Percentiles rank a stretch among this genome's conserved stretches.
phyloP scores from a whole-genome alignment of 2,329 filamentous ascomycete genomes.

The Colletotrichum sansevieriae region DNA sequence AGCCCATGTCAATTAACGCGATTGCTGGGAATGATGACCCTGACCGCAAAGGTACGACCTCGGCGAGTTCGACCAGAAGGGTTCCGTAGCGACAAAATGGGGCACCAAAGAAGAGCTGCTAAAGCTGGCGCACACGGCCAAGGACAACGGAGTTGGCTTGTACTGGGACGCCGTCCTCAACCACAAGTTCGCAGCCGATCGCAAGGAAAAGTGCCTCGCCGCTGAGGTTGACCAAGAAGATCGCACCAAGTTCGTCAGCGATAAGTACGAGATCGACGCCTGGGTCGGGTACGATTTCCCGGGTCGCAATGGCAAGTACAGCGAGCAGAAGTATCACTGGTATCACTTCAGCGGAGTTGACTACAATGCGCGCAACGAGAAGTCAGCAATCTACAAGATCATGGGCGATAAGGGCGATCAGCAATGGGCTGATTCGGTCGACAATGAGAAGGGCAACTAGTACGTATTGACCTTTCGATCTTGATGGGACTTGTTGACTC shows the following conservation, averaged over 20 bases:
- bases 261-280: conserved; percentile 74
- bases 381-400: conserved; percentile 78
- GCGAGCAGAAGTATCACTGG: conserved; percentile 75
- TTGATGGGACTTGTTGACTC: conserved; percentile 46
- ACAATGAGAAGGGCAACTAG: conserved; percentile 74
- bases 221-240: conserved; percentile 74
- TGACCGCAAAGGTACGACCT: conserved; percentile 62
- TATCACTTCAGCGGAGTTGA: conserved; percentile 79
- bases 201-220: conserved; percentile 71
- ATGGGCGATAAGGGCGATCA: conserved; percentile 67
- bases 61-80: conserved; percentile 82
- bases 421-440: conserved; percentile 72
- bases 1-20: not conserved
- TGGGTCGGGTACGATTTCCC: conserved; percentile 80
- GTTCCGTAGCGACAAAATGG: conserved; percentile 75
- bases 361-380: conserved; percentile 69
- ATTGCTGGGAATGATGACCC: not conserved
- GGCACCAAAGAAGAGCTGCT: conserved; percentile 73
- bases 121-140: conserved; percentile 64
- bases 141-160: conserved; percentile 68
- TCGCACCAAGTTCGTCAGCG: conserved; percentile 67
- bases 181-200: conserved; percentile 80
- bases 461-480: conserved; percentile 53
- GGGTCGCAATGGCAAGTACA: conserved; percentile 73
- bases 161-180: conserved; percentile 83